A percentile compares a stretch with the other conserved stretches of the same genome.
Evolutionary conservation across 768 basidiomycete genomes (phyloP).

Genomic region (Leccinum imitatum): DNA sequence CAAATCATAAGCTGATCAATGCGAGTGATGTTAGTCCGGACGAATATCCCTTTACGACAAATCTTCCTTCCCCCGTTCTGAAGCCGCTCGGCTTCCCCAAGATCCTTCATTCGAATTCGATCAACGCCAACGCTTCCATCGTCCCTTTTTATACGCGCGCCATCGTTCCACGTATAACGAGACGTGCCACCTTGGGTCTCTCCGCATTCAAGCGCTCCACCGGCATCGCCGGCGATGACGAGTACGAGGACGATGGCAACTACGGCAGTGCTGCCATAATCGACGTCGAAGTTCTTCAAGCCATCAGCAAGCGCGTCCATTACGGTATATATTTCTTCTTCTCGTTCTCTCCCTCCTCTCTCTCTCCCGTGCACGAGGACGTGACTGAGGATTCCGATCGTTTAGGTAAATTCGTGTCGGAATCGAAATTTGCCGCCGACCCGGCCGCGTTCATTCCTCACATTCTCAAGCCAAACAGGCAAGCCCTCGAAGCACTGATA

Average conservation of each 20-base stretch:
- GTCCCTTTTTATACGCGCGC: conserved; percentile 82
- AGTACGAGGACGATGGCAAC: conserved; percentile 93
- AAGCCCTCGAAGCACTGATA: conserved; percentile 81
- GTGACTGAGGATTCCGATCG: conserved; percentile 1
- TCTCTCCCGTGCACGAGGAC: not conserved
- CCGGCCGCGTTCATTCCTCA: conserved; percentile 91
- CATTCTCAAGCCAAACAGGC: conserved; percentile 75
- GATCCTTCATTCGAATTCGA: conserved; percentile 72
- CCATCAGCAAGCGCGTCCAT: conserved; percentile 97
- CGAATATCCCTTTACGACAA: conserved; percentile 90
- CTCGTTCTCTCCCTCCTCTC: conserved; percentile 16
- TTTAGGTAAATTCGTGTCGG: conserved; percentile 97
- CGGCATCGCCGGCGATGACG: conserved; percentile 65
- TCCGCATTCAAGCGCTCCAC: conserved; percentile 63
- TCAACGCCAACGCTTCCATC: conserved; percentile 89
- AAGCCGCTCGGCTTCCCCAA: conserved; percentile 69
- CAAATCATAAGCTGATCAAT: not conserved
- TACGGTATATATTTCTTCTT: conserved; percentile 62
- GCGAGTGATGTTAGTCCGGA: conserved; percentile 68
- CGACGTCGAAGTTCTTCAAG: conserved; percentile 95
- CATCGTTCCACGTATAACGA: conserved; percentile 89
- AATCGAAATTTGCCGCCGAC: conserved; percentile 89
- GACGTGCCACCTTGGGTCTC: conserved; percentile 63
- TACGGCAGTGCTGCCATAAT: conserved; percentile 94
- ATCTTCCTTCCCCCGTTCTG: conserved; percentile 82